Conservation (phyloP, 2,329 filamentous ascomycete genomes). For the Phialemonium atrogriseum region DNA sequence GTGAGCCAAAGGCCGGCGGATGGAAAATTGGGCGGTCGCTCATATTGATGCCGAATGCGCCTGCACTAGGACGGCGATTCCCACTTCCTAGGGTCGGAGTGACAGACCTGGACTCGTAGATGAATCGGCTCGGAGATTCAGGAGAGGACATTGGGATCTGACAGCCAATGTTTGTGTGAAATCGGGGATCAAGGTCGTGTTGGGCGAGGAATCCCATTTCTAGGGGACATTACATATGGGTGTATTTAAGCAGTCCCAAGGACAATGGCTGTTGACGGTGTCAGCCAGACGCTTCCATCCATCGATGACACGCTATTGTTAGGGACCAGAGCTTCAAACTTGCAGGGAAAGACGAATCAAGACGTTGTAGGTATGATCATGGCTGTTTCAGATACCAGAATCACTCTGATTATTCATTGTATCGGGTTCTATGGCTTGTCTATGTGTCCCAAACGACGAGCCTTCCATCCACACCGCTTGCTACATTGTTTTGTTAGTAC, state of each 20-base stretch:
- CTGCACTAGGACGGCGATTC: too few relatives aligned
- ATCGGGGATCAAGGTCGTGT: neutral
- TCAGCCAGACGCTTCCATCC: neutral
- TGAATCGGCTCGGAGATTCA: neutral
- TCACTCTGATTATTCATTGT: neutral
- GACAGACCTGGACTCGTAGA: neutral
- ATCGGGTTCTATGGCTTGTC: slow-evolving; percentile 10
- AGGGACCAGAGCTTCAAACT: slow-evolving; percentile 3
- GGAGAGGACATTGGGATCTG: neutral
- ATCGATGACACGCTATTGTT: too few relatives aligned
- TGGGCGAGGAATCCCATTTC: neutral
- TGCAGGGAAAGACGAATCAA: slow-evolving; percentile 6
- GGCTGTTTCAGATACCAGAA: slow-evolving; percentile 7
- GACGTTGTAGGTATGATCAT: slow-evolving; percentile 3
- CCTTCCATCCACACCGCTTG: slow-evolving; percentile 75
- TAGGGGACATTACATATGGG: neutral
- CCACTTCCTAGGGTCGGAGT: too few relatives aligned
- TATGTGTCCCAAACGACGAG: slow-evolving; percentile 71
- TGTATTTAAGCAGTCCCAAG: neutral
- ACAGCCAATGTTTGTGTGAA: neutral
- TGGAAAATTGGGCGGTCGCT: too few relatives aligned
- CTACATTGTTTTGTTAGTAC: slow-evolving; percentile 35
- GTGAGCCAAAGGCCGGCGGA: too few relatives aligned
- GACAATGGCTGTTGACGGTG: neutral
- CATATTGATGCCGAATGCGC: too few relatives aligned